Percentiles rank a stretch among this genome's conserved stretches.
These are phyloP conservation scores for Boletus semigastroideus DNA, from an alignment of 1,284 basidiomycete genomes.

Conservation along the genomic window DNA sequence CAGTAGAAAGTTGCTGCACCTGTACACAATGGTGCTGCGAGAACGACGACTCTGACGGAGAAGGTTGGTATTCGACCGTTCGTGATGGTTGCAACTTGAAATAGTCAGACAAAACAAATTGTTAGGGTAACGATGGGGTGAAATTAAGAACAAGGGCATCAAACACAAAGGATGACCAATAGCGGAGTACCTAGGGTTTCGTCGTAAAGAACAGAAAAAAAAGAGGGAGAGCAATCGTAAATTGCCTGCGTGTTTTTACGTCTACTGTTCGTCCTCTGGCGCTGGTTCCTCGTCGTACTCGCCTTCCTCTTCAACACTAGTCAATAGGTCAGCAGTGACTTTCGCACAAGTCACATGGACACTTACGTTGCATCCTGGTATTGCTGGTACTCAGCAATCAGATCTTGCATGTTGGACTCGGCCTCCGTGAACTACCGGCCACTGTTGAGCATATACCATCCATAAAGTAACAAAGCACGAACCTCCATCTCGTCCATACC, in stretches of 20 bases:
- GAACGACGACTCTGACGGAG: too few species aligned
- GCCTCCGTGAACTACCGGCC: slow-evolving; percentile 81
- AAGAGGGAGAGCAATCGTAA: slow-evolving; percentile 21
- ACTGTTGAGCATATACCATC: slow-evolving; percentile 13
- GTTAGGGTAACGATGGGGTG: slow-evolving; percentile 33
- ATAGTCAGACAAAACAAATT: not conserved
- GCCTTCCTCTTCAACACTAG: slow-evolving; percentile 74
- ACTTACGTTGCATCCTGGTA: slow-evolving; percentile 93
- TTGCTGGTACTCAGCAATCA: slow-evolving; percentile 93
- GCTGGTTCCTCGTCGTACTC: slow-evolving; percentile 77
- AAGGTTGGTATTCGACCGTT: too few species aligned
- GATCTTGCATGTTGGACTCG: slow-evolving; percentile 95
- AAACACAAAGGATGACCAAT: slow-evolving; percentile 34
- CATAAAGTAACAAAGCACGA: slow-evolving; percentile 16
- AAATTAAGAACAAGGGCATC: slow-evolving; percentile 33
- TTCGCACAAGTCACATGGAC: not conserved
- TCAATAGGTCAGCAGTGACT: not conserved
- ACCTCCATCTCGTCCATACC: slow-evolving; percentile 99
- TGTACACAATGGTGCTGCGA: slow-evolving; percentile 33
- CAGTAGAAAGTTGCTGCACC: slow-evolving; percentile 31
- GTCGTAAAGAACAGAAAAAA: slow-evolving; percentile 25
- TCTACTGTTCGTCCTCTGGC: slow-evolving; percentile 63
- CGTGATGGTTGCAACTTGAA: too few species aligned
- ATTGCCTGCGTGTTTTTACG: slow-evolving; percentile 23
- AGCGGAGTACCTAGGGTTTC: slow-evolving; percentile 37